Percentiles rank a stretch among this genome's conserved stretches.
These are phyloP conservation scores for Nakazawaea peltata DNA, from an alignment of 805 yeast species.

Conservation along the genomic window DNA sequence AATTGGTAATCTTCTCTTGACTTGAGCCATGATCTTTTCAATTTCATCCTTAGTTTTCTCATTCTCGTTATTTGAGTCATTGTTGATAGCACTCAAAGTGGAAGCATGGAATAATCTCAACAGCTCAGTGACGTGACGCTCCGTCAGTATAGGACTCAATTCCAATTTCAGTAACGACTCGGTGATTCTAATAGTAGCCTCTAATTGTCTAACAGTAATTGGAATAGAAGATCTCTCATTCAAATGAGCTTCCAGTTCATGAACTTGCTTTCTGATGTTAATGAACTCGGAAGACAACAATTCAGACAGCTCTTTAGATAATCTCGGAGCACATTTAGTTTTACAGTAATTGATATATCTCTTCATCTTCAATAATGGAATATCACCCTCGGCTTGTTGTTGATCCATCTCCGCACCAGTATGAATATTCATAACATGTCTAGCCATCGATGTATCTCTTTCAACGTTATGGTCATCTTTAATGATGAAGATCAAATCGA, in stretches of 20 bases:
- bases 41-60: constrained; percentile 62
- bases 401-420: constrained; percentile 58
- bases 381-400: constrained; percentile 63
- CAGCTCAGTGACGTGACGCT: constrained; percentile 91
- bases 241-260: constrained; percentile 69
- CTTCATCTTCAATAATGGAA: constrained; percentile 86
- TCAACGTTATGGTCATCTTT: constrained; percentile 88
- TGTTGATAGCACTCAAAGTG: constrained; percentile 79
- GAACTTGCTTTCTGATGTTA: constrained; percentile 76
- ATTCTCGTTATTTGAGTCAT: constrained; percentile 43
- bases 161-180: constrained; percentile 88
- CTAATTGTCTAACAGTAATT: constrained; percentile 94
- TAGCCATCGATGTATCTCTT: constrained; percentile 84
- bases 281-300: constrained; percentile 88
- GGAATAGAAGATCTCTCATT: constrained; percentile 94
- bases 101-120: constrained; percentile 92
- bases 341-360: constrained; percentile 89
- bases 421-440: constrained; percentile 92
- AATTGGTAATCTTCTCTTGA: constrained; percentile 85
- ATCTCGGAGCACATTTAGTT: constrained; percentile 84
- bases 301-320: constrained; percentile 85
- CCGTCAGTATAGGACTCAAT: constrained; percentile 75
- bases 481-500: constrained; percentile 96
- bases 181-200: constrained; percentile 92
- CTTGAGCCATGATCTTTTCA: constrained; percentile 70